A percentile compares a stretch with the other conserved stretches of the same genome.
Evolutionary conservation across 2,329 filamentous ascomycete genomes (phyloP).

Genomic region (Alternaria sp.): DNA sequence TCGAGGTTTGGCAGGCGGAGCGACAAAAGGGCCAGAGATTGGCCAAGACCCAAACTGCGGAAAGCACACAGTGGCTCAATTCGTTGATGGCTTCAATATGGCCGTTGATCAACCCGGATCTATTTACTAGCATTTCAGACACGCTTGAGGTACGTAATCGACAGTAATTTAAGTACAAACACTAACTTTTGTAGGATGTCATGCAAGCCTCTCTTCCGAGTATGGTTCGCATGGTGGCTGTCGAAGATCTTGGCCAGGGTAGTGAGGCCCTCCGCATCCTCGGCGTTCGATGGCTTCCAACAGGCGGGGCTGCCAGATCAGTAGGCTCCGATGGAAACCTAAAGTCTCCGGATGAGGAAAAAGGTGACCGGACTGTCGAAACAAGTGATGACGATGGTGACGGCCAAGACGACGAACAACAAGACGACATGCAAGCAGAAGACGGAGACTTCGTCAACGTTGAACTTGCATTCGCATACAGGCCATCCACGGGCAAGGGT

Average conservation of each 20-base stretch:
- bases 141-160: slow-evolving; percentile 62
- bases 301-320: slow-evolving; percentile 69
- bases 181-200: slow-evolving; percentile 60
- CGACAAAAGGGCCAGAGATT: slow-evolving; percentile 59
- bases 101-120: slow-evolving; percentile 77
- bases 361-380: slow-evolving; percentile 59
- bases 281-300: slow-evolving; percentile 74
- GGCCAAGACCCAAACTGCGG: slow-evolving; percentile 59
- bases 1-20: slow-evolving; percentile 72
- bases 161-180: not conserved
- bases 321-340: slow-evolving; percentile 66
- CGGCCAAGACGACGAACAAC: slow-evolving; percentile 40
- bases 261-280: slow-evolving; percentile 74
- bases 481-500: slow-evolving; percentile 66
- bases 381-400: slow-evolving; percentile 52
- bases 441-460: slow-evolving; percentile 80
- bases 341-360: slow-evolving; percentile 53
- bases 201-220: slow-evolving; percentile 79
- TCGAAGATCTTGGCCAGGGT: slow-evolving; percentile 78
- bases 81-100: slow-evolving; percentile 71
- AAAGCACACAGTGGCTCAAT: slow-evolving; percentile 75
- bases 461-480: slow-evolving; percentile 76
- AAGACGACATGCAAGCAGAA: slow-evolving; percentile 69
- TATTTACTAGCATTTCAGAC: slow-evolving; percentile 72
- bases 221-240: slow-evolving; percentile 74